Percentiles rank a stretch among this genome's conserved stretches.
phyloP scores from a whole-genome alignment of 805 yeast genomes.

The Saturnispora dispora region DNA sequence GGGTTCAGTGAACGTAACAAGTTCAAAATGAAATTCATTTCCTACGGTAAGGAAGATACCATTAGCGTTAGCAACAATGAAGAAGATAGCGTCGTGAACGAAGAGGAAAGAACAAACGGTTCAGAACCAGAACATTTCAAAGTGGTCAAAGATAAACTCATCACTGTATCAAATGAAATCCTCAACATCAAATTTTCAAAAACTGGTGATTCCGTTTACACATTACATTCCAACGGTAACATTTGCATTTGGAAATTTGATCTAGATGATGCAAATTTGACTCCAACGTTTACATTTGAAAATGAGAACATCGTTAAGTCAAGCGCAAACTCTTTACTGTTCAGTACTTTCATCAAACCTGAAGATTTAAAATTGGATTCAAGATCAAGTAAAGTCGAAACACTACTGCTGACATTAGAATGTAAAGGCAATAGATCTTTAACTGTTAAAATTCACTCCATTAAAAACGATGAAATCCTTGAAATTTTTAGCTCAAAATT shows the following conservation, averaged over 20 bases:
- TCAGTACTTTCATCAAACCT: conserved; percentile 22
- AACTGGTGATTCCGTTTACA: conserved; percentile 23
- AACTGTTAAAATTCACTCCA: conserved; percentile 21
- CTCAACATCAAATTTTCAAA: conserved; percentile 23
- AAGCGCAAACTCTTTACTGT: conserved; percentile 10
- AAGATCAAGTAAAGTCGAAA: conserved; percentile 15
- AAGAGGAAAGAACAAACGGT: conserved; percentile 20
- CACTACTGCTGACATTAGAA: conserved; percentile 19
- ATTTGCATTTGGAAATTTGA: conserved; percentile 20
- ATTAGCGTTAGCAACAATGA: conserved; percentile 6
- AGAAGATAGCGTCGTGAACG: conserved; percentile 24
- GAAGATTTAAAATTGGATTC: conserved; percentile 19
- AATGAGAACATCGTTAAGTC: conserved; percentile 10
- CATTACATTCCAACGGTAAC: conserved; percentile 26
- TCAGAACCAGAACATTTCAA: conserved; percentile 28
- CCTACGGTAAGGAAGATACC: conserved; percentile 16
- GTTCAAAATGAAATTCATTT: conserved; percentile 20
- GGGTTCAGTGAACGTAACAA: conserved; percentile 31
- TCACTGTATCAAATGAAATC: conserved; percentile 19
- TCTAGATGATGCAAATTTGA: conserved; percentile 10
- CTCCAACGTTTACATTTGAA: conserved; percentile 9
- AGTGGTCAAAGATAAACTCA: conserved; percentile 26
- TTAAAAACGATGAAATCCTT: conserved; percentile 20
- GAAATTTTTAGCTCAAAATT: conserved; percentile 22
- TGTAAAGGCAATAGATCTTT: conserved; percentile 13